A percentile compares a stretch with the other conserved stretches of the same genome.
Conservation (phyloP, 768 basidiomycete species). For the Stropharia rugosoannulata region DNA sequence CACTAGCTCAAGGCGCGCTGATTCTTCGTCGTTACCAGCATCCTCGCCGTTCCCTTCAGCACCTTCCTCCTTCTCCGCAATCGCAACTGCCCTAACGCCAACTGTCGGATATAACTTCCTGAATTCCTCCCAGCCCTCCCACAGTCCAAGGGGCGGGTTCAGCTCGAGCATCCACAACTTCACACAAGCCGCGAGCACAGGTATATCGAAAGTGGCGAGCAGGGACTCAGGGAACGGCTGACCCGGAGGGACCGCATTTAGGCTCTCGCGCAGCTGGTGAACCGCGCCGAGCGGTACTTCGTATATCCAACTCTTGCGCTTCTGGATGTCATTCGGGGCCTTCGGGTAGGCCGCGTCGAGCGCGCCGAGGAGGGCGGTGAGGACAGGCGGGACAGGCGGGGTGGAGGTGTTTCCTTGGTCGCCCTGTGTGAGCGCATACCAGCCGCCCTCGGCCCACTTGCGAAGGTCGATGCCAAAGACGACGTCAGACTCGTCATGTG, state of each 20-base stretch:
- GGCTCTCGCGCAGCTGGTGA: constrained; percentile 81
- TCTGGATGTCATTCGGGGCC: constrained; percentile 70
- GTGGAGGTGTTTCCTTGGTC: constrained; percentile 21
- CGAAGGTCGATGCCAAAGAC: constrained; percentile 91
- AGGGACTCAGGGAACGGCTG: constrained; percentile 52
- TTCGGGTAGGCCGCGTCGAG: constrained; percentile 62
- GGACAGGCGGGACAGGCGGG: constrained; percentile 61
- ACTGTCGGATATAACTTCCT: constrained; percentile 82
- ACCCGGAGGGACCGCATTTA: constrained; percentile 70
- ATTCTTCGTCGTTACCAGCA: constrained; percentile 28
- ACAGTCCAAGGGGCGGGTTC: constrained; percentile 80
- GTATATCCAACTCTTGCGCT: constrained; percentile 92
- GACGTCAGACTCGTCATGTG: constrained; percentile 82
- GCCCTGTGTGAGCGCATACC: constrained; percentile 54
- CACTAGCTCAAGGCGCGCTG: constrained; percentile 64
- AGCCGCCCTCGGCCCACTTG: constrained; percentile 87
- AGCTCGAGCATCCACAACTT: constrained; percentile 94
- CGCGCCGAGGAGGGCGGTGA: constrained; percentile 63
- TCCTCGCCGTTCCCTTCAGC: background rate
- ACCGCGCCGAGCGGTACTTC: constrained; percentile 83
- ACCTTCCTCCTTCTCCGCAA: constrained; percentile 44
- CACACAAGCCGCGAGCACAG: constrained; percentile 80
- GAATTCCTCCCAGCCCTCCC: constrained; percentile 92
- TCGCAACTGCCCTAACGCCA: constrained; percentile 58
- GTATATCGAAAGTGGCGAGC: constrained; percentile 72